Conservation (phyloP, 805 yeast genomes). For the Middelhovenomyces tepae region DNA sequence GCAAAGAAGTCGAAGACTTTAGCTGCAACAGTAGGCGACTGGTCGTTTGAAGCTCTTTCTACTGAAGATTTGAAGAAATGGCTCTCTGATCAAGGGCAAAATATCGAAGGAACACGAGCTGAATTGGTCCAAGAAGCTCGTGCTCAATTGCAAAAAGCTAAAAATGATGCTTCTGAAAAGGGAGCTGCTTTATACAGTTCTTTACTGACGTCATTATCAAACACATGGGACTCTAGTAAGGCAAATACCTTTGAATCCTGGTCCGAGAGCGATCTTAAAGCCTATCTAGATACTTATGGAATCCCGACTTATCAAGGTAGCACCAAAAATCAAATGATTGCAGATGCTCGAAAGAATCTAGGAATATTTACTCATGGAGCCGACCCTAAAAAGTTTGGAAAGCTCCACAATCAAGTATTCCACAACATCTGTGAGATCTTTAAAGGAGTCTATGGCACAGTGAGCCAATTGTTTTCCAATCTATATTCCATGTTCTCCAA, state of each 20-base stretch:
- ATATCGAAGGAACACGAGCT: constrained; percentile 35
- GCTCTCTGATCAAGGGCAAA: constrained; percentile 37
- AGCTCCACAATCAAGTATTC: constrained; percentile 7
- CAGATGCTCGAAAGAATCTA: constrained; percentile 13
- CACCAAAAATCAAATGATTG: constrained; percentile 16
- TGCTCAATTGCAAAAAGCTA: constrained; percentile 35
- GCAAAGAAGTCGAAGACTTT: constrained; percentile 35
- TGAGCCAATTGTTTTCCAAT: too few relatives aligned
- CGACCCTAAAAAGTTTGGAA: constrained; percentile 8
- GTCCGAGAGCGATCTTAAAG: constrained; percentile 45
- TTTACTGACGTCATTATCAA: too few relatives aligned
- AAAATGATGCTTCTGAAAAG: constrained; percentile 34
- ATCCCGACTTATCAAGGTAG: constrained; percentile 15
- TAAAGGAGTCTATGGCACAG: too few relatives aligned
- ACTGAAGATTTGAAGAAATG: constrained; percentile 40
- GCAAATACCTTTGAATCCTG: constrained; percentile 42
- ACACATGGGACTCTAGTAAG: constrained; percentile 32
- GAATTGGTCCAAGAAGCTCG: constrained; percentile 39
- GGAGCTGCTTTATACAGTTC: constrained; percentile 29
- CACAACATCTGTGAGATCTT: too few relatives aligned
- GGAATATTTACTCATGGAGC: constrained; percentile 9
- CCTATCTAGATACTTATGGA: constrained; percentile 45
- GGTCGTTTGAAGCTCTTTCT: constrained; percentile 49
- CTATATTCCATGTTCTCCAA: too few relatives aligned
- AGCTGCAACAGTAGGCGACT: constrained; percentile 38